Percentiles rank a stretch among this genome's conserved stretches.
These are phyloP conservation scores for Boletus tylopilopsis DNA, from an alignment of 768 basidiomycete species.

Conservation along the genomic window DNA sequence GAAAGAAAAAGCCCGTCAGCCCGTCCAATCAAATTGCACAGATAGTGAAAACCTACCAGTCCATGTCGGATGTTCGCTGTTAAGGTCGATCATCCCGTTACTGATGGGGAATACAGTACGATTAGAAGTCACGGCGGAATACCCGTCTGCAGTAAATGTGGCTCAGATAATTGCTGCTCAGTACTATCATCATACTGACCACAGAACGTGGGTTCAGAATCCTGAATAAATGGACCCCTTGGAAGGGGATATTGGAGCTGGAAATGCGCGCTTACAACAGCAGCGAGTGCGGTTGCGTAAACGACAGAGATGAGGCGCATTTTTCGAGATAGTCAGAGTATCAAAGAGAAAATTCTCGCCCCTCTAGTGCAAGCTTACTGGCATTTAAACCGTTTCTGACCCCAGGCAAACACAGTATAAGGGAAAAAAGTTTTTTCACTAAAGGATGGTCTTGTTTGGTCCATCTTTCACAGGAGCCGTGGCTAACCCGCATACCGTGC, in stretches of 20 bases:
- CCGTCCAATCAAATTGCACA: neutral
- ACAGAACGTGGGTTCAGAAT: slow-evolving; percentile 60
- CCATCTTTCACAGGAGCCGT: no score
- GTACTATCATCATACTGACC: slow-evolving; percentile 40
- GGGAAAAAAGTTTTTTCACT: slow-evolving; percentile 17
- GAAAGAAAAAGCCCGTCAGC: slow-evolving; percentile 6
- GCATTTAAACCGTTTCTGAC: slow-evolving; percentile 3
- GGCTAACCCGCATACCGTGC: no score
- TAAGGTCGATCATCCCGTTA: slow-evolving; percentile 56
- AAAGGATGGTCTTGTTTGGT: slow-evolving; percentile 21
- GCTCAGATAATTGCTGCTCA: neutral
- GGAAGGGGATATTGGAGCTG: slow-evolving; percentile 73
- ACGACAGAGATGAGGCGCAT: slow-evolving; percentile 37
- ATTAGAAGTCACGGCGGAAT: slow-evolving; percentile 44
- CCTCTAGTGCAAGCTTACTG: neutral
- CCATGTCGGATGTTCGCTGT: slow-evolving; percentile 64
- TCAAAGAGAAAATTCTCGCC: neutral
- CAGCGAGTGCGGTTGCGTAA: slow-evolving; percentile 36
- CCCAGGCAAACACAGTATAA: no score
- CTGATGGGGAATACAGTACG: slow-evolving; percentile 69
- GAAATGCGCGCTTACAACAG: slow-evolving; percentile 67
- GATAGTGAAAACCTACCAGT: slow-evolving; percentile 37
- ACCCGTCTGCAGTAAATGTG: slow-evolving; percentile 51
- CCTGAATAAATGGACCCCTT: slow-evolving; percentile 64
- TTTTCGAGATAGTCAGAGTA: neutral